Evolutionary conservation across 2,329 filamentous ascomycete species (phyloP).

Genomic region (Beauveria brongniartii): DNA sequence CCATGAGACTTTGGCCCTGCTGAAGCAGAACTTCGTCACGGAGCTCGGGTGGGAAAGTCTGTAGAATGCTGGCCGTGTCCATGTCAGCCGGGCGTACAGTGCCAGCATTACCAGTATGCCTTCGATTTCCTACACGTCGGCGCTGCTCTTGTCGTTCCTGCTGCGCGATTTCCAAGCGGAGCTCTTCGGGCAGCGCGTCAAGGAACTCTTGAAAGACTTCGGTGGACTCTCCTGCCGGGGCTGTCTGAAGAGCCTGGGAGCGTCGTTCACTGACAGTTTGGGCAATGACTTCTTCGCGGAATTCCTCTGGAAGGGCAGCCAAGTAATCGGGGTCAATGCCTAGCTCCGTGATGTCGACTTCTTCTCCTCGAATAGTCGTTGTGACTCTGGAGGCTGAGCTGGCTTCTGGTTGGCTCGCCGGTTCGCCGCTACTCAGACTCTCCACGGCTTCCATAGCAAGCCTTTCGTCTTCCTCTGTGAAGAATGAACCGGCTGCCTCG

Average conservation of each 20-base stretch:
- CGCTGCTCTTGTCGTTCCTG: conserved; percentile 86
- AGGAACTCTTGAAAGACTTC: conserved; percentile 92
- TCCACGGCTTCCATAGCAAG: conserved; percentile 75
- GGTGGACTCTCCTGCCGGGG: conserved; percentile 63
- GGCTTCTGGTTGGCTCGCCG: conserved; percentile 16
- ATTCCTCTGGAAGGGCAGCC: conserved; percentile 92
- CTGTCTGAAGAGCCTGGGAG: conserved; percentile 62
- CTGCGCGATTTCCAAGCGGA: conserved; percentile 82
- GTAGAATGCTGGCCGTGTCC: conserved; percentile 85
- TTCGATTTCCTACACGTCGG: conserved; percentile 70
- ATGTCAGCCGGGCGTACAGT: conserved; percentile 59
- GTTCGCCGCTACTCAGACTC: conserved; percentile 24
- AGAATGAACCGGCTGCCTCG: conserved; percentile 23
- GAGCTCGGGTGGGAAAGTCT: conserved; percentile 77
- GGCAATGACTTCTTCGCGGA: conserved; percentile 92
- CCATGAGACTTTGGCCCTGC: conserved; percentile 80
- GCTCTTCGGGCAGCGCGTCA: conserved; percentile 81
- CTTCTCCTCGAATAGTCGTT: conserved; percentile 76
- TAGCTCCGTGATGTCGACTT: conserved; percentile 87
- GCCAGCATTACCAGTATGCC: conserved; percentile 44
- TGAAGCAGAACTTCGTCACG: conserved; percentile 84
- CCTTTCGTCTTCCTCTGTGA: conserved; percentile 15
- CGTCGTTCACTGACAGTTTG: conserved; percentile 78
- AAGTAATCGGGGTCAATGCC: conserved; percentile 94
- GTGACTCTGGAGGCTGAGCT: conserved; percentile 50